Percentiles rank a stretch among this genome's conserved stretches.
Evolutionary conservation across 208 protist genomes (phyloP).

Genomic region (Porcisia deanei): DNA sequence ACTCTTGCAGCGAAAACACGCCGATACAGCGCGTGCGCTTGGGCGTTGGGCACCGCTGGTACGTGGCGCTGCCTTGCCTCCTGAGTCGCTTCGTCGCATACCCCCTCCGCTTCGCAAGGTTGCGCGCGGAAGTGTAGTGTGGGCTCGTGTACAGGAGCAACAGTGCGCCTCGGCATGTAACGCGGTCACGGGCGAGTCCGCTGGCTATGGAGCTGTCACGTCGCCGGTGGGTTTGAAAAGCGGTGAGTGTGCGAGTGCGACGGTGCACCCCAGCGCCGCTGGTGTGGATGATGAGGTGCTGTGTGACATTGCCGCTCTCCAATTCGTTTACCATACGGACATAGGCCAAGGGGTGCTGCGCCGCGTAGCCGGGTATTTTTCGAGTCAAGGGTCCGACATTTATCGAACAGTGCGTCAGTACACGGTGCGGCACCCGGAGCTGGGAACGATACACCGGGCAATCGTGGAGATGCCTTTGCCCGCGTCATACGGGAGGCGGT

Average conservation of each 20-base stretch:
- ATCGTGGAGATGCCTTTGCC: constrained; percentile 74
- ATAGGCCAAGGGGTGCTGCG: constrained; percentile 25
- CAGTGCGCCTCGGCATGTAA: not conserved
- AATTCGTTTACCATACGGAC: constrained; percentile 52
- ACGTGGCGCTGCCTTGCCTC: constrained; percentile 24
- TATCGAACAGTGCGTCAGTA: constrained; percentile 71
- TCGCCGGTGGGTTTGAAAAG: not conserved
- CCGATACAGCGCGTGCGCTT: constrained; percentile 65
- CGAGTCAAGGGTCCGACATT: constrained; percentile 48
- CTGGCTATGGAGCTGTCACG: not conserved
- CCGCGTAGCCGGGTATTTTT: constrained; percentile 33
- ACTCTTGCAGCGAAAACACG: constrained; percentile 73
- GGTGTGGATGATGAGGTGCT: constrained; percentile 62
- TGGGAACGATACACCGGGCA: constrained; percentile 73
- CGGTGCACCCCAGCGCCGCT: not conserved
- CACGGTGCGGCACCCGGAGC: constrained; percentile 33
- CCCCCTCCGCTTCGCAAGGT: constrained; percentile 85
- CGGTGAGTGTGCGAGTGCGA: not conserved
- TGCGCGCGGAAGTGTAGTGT: constrained; percentile 45
- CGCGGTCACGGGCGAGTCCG: not conserved
- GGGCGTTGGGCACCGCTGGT: constrained; percentile 65
- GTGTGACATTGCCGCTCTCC: constrained; percentile 61
- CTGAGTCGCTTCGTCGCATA: constrained; percentile 14
- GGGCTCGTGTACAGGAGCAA: constrained; percentile 44
- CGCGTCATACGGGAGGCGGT: constrained; percentile 45